phyloP scores from a whole-genome alignment of 2,329 filamentous ascomycete species.

The Ophiostoma sp. region DNA sequence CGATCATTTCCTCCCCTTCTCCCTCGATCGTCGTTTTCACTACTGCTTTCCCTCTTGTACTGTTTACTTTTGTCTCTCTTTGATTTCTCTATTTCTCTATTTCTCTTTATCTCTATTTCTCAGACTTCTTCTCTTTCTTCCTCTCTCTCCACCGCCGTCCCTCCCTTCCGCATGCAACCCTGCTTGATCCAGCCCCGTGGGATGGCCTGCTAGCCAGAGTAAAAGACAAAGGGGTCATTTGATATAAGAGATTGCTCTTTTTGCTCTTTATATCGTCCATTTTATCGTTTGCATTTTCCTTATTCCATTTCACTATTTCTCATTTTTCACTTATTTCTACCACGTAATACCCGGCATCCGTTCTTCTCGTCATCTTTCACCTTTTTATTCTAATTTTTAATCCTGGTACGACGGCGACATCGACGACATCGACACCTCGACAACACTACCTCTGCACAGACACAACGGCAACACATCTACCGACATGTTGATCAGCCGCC shows the following conservation, averaged over 20 bases:
- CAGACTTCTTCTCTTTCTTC: neutral
- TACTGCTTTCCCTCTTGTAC: neutral
- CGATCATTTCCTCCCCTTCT: conserved; percentile 3
- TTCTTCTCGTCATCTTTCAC: neutral
- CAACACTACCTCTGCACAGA: neutral
- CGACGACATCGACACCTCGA: neutral
- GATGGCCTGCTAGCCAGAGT: neutral
- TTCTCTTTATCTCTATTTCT: neutral
- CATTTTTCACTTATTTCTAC: neutral
- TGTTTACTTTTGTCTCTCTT: neutral
- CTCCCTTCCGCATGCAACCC: conserved; percentile 12
- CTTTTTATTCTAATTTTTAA: conserved; percentile 1
- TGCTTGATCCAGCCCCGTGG: conserved; percentile 1
- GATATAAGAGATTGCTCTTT: neutral
- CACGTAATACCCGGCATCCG: neutral
- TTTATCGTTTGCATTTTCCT: too few species aligned
- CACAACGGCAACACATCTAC: neutral
- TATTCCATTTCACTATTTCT: neutral
- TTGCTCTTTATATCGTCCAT: neutral
- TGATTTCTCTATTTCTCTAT: neutral
- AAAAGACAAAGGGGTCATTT: neutral
- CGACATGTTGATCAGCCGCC: conserved; percentile 23
- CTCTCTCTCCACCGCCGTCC: neutral
- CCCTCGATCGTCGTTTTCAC: conserved; percentile 7
- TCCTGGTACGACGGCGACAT: neutral